Conservation (phyloP, 208 protist genomes). For the Leishmania amazonensis region DNA sequence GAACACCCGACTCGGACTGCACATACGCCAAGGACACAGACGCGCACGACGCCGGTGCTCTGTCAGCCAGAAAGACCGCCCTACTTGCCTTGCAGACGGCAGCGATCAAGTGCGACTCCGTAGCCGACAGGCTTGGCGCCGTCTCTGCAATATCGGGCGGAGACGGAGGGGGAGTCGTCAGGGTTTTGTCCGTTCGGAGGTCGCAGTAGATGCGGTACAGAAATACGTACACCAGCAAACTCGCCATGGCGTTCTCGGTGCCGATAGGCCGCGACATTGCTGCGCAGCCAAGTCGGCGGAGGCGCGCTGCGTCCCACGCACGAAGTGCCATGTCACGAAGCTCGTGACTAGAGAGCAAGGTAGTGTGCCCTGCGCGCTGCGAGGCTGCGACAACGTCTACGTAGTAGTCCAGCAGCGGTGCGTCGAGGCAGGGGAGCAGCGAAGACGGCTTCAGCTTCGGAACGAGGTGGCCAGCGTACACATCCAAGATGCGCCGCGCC, state of each 20-base stretch:
- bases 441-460: slow-evolving; percentile 48
- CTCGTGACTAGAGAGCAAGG: slow-evolving; percentile 26
- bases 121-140: background rate
- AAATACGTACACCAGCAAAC: slow-evolving; percentile 24
- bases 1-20: slow-evolving; percentile 5
- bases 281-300: slow-evolving; percentile 6
- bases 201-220: slow-evolving; percentile 22
- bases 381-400: slow-evolving; percentile 53
- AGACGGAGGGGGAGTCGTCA: background rate
- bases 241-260: slow-evolving; percentile 17
- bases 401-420: slow-evolving; percentile 52
- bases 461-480: slow-evolving; percentile 56
- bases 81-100: slow-evolving; percentile 3
- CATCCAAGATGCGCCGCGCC: slow-evolving; percentile 46
- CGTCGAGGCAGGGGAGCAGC: slow-evolving; percentile 55
- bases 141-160: no score
- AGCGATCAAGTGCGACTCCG: background rate
- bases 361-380: background rate
- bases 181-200: background rate
- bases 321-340: slow-evolving; percentile 10
- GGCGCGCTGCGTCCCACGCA: slow-evolving; percentile 15
- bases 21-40: background rate
- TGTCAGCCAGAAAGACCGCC: background rate
- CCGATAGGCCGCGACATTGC: slow-evolving; percentile 10
- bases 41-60: background rate